Evolutionary conservation across 495 filamentous ascomycete species (phyloP), one percentile per base, ranked within the genome.

Genomic region (Neurospora tetraspora): DNA sequence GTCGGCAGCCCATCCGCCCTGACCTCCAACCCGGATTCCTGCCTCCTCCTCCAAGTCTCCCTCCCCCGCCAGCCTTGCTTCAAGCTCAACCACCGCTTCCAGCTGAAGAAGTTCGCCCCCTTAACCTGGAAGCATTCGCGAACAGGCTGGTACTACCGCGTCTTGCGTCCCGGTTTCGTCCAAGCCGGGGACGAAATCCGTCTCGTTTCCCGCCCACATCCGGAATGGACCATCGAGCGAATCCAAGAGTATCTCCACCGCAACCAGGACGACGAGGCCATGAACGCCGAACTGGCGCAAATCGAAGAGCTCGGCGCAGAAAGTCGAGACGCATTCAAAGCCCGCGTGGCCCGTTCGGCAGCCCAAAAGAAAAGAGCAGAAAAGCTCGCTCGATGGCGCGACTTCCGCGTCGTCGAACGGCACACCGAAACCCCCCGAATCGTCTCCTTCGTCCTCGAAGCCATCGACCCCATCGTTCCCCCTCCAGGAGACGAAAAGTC

Each of bases 101-200:
- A 82, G 65, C 78, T 88, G 2, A 85, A 85, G 70, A 84, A 85
- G 70, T 87, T 90, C 61, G 86, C 87, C 27, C 80, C 82, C 5
- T 76, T 82, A 16, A 86, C 87, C n/a, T 87, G 82, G 80, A 82
- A 82, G 77, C 79, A 76, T 10, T 83, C 81, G 70, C 80, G 86
- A 18, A 88, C 86, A 0, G 87, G 88, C 0, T 89, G 85, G 86
- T 86, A 87, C 74, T 88, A 87, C 71, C 81, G 86, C 14, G 84
- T 89, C 2, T 71, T 89, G 8, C 73, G 74, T 5, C 78, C 82
- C 8, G 88, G 88, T 1, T 74, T 68, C n/a, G 81, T 89, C 39
- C 73, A 79, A n/a, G 82, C 82, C 0, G 86, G 84, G 5, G 85
- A 87, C 72, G 78, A 77, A 69, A 83, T 87, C 71, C 71, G 75